phyloP scores from a whole-genome alignment of 2,329 filamentous ascomycete species.

The Cercospora canescens region DNA sequence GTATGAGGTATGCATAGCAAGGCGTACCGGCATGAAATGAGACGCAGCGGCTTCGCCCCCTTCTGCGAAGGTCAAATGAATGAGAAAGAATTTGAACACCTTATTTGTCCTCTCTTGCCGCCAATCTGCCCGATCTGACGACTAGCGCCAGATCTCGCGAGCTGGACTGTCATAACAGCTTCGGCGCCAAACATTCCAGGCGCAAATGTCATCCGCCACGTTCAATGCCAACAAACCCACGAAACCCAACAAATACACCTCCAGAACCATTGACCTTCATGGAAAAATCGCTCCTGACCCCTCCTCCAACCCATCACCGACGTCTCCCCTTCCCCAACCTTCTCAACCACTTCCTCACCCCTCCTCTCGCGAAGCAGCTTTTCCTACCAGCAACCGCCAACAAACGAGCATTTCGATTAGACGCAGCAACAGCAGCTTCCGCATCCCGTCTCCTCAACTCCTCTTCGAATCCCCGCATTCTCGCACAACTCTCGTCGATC shows the following conservation, averaged over 20 bases:
- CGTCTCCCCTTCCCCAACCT: no score
- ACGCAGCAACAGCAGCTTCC: not conserved
- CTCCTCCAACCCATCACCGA: no score
- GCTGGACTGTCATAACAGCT: not conserved
- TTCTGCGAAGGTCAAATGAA: not conserved
- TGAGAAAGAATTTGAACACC: not conserved
- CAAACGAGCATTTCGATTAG: no score
- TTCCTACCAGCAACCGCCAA: no score
- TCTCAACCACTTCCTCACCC: no score
- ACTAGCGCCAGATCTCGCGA: not conserved
- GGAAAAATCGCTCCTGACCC: no score
- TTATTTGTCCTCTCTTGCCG: not conserved
- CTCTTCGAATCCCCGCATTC: not conserved
- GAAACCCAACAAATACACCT: no score
- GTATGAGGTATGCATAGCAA: conserved; percentile 16
- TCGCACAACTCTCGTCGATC: not conserved
- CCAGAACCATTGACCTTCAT: no score
- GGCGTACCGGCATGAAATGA: conserved; percentile 17
- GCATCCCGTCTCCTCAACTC: not conserved
- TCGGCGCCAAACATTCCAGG: not conserved
- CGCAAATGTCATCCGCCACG: no score
- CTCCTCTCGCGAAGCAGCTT: no score
- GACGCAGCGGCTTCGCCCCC: not conserved
- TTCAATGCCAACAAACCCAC: no score
- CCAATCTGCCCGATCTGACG: not conserved